Evolutionary conservation across 257 asterid species (phyloP).

Genomic region (Cynanchum wilfordii): DNA sequence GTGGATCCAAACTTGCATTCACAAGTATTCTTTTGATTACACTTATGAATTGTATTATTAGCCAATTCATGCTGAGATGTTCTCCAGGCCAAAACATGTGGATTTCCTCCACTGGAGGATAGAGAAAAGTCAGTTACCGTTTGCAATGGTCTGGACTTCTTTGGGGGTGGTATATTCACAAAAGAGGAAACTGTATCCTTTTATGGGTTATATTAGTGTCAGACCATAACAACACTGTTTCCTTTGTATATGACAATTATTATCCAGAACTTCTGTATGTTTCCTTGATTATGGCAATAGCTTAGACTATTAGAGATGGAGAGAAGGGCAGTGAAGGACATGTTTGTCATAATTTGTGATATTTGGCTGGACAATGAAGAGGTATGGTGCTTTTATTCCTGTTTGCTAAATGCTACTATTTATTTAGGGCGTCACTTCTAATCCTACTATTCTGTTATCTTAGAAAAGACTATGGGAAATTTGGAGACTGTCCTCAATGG

Average conservation of each 20-base stretch:
- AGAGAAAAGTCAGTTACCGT: slow-evolving; percentile 55
- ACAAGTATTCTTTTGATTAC: neutral
- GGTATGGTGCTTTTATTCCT: slow-evolving; percentile 33
- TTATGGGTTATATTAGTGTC: neutral
- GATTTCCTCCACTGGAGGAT: slow-evolving; percentile 93
- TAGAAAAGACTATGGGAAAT: slow-evolving; percentile 83
- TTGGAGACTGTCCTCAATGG: slow-evolving; percentile 74
- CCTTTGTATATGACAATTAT: neutral
- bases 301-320: slow-evolving; percentile 76
- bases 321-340: slow-evolving; percentile 79
- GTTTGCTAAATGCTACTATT: slow-evolving; percentile 16
- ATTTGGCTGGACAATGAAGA: slow-evolving; percentile 84
- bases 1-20: neutral
- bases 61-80: slow-evolving; percentile 18
- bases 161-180: slow-evolving; percentile 78
- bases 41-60: neutral
- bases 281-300: slow-evolving; percentile 52
- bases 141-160: slow-evolving; percentile 69
- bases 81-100: slow-evolving; percentile 78
- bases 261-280: neutral
- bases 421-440: slow-evolving; percentile 14
- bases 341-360: slow-evolving; percentile 91
- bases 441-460: slow-evolving; percentile 43
- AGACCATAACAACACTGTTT: neutral
- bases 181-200: slow-evolving; percentile 96